A percentile compares a stretch with the other conserved stretches of the same genome.
phyloP scores from a whole-genome alignment of 345 rosid genomes.

The Arabis alpina region DNA sequence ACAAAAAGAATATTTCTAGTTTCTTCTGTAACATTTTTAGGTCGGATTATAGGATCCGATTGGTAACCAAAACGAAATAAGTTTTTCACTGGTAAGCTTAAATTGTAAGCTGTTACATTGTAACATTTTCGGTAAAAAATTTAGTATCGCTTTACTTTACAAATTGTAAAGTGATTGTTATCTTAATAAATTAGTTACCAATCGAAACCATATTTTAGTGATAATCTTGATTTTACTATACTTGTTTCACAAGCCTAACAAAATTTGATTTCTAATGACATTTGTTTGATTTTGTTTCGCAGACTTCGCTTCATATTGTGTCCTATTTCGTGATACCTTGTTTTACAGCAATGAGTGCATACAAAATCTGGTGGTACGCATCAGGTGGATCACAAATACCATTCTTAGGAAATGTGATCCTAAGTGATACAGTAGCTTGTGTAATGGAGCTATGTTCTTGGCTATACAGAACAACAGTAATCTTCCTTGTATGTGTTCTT shows the following conservation, averaged over 20 bases:
- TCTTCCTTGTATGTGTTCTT: constrained; percentile 86
- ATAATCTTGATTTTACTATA: constrained; percentile 4
- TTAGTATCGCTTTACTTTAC: too few species aligned
- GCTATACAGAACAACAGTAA: constrained; percentile 87
- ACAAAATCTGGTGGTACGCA: constrained; percentile 98
- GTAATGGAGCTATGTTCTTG: constrained; percentile 86
- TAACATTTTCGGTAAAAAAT: too few species aligned
- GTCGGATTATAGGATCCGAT: too few species aligned
- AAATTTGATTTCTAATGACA: neutral
- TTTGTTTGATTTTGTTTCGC: constrained; percentile 28
- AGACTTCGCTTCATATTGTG: constrained; percentile 79
- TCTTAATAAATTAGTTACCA: too few species aligned
- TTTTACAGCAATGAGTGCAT: constrained; percentile 71
- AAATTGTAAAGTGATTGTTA: too few species aligned
- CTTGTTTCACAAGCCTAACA: constrained; percentile 33
- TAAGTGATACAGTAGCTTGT: constrained; percentile 83
- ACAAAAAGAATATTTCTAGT: constrained; percentile 8
- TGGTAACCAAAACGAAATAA: too few species aligned
- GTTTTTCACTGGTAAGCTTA: too few species aligned
- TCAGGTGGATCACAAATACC: constrained; percentile 97
- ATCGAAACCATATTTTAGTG: neutral
- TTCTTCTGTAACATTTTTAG: neutral
- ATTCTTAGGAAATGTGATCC: constrained; percentile 71
- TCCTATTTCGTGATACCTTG: constrained; percentile 73
- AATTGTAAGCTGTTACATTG: too few species aligned